Evolutionary conservation across 306 rosid genomes (phyloP).

Genomic region (Casuarina glauca): DNA sequence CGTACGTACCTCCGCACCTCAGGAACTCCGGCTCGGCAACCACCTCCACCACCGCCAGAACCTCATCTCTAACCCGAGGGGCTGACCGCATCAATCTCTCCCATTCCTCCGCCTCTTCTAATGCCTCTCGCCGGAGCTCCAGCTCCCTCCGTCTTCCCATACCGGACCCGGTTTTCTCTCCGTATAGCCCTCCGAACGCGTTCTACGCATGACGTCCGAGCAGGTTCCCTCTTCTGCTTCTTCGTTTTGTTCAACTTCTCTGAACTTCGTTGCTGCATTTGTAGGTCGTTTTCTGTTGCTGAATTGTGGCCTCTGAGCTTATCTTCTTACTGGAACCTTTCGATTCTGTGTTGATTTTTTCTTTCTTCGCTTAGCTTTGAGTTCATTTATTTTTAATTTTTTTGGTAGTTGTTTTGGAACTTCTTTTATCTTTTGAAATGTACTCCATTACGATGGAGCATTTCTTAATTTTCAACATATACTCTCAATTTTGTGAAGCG

Average conservation of each 20-base stretch:
- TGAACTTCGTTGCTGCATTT: neutral
- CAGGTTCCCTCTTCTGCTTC: constrained; percentile 44
- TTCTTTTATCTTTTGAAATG: neutral
- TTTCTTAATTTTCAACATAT: too few species aligned
- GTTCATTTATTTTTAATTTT: constrained; percentile 14
- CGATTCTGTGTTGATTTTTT: neutral
- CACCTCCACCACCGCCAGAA: constrained; percentile 30
- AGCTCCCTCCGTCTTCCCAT: constrained; percentile 29
- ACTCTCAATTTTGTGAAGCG: too few species aligned
- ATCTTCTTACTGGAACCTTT: constrained; percentile 7
- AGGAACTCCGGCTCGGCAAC: constrained; percentile 50
- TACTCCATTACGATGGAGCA: too few species aligned
- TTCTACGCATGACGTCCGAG: constrained; percentile 64
- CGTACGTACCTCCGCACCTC: constrained; percentile 86
- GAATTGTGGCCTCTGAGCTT: neutral
- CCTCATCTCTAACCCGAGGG: constrained; percentile 44
- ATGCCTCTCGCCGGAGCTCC: constrained; percentile 57
- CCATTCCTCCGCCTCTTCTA: constrained; percentile 40
- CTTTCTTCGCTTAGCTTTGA: neutral
- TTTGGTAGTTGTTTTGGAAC: neutral
- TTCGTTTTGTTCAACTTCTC: neutral
- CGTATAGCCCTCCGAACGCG: constrained; percentile 88
- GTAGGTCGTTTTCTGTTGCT: neutral
- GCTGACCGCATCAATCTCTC: constrained; percentile 52
- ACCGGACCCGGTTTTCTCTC: constrained; percentile 54